Evolutionary conservation across 371 early-diverging fungal species (phyloP).

Genomic region (Nosema muscidifuracis): DNA sequence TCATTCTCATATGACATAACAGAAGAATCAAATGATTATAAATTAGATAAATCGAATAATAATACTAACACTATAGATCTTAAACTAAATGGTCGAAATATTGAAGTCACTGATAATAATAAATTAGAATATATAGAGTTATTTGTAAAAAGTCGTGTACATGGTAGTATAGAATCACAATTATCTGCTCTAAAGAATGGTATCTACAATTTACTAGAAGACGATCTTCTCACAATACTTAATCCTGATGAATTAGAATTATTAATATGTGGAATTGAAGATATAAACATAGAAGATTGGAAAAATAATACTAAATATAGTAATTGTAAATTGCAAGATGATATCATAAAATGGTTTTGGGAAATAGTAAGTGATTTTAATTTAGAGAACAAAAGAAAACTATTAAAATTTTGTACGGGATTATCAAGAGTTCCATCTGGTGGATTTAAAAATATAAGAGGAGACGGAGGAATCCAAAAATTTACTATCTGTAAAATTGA

Average conservation of each 20-base stretch:
- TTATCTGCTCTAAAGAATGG: slow-evolving; percentile 81
- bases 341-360: slow-evolving; percentile 96
- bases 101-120: slow-evolving; percentile 64
- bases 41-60: no score
- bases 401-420: slow-evolving; percentile 94
- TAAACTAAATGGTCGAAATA: no score
- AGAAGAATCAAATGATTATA: no score
- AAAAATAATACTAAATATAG: slow-evolving; percentile 88
- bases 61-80: no score
- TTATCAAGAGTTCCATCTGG: slow-evolving; percentile 90
- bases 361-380: slow-evolving; percentile 87
- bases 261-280: slow-evolving; percentile 88
- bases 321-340: slow-evolving; percentile 72
- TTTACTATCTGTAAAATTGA: not conserved
- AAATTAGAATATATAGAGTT: no score
- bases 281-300: slow-evolving; percentile 97
- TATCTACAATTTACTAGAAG: slow-evolving; percentile 85
- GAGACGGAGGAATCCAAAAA: not conserved
- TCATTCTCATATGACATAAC: no score
- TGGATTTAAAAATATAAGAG: slow-evolving; percentile 73
- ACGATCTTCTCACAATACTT: slow-evolving; percentile 78
- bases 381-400: slow-evolving; percentile 86
- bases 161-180: slow-evolving; percentile 81
- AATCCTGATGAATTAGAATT: slow-evolving; percentile 94
- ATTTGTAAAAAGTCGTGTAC: slow-evolving; percentile 88